Base-by-base conservation (phyloP, 768 basidiomycete species). In the Tulasnella sp. region DNA sequence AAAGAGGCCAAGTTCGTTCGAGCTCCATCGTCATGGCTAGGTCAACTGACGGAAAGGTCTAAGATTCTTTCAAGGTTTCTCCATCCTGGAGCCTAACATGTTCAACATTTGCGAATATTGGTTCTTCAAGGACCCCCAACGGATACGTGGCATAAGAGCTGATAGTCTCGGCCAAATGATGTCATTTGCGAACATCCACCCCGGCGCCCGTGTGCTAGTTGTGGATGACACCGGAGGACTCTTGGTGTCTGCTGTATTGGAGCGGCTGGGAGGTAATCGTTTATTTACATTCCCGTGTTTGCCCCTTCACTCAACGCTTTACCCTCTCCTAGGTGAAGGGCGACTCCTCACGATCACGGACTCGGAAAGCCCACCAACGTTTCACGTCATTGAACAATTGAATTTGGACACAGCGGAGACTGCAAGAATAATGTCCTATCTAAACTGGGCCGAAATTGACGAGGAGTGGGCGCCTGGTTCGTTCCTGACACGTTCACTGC, bases 221-320 rank as follows among this genome's bases (percentile, higher is more conserved):
- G 94, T 98, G 0, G 98, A 99, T 82, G 96, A 98, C 85, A 93
- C 94, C 20, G 95, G 95, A 46, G 98, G 98, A 0, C 84, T 99
- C 50, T 85, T 99, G 7, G 93, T 97, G 0, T 91, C 95, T 0
- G 94, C 92, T 1, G 90, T 97, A 64, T 85, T 99, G 8, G 95
- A 96, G 81, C 89, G 97, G 41, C 89, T 98, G 87, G 97, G 94
- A 85, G 94, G 96, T 92, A 82, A 81, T 88, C 83, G 18, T 72
- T 58, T 7, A 34, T 22, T n/a, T 60, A 24, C 81, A 34, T 34
- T 31, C 50, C 50, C 37, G 37, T 58, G 1, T 48, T 12, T 18
- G 12, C 6, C 24, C n/a, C 58, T 31, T 60, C 77, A 1, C 72
- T 82, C 28, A 75, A 41, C 42, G 22, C 5, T 40, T 34, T 37